phyloP scores from a whole-genome alignment of 2,329 filamentous ascomycete species.

The Colletotrichum limetticola region DNA sequence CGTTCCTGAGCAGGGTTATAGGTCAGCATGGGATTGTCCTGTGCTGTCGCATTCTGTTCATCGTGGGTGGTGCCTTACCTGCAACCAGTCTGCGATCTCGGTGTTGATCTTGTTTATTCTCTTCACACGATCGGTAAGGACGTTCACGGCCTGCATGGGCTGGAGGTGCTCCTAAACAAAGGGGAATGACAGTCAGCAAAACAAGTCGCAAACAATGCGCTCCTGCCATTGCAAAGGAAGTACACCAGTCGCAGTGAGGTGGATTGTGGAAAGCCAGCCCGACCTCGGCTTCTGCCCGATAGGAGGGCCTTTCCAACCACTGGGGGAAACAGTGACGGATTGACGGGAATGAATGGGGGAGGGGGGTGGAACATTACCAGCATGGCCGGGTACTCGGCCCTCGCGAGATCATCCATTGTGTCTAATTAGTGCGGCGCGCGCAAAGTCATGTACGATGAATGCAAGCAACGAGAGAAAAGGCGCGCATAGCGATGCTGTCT shows the following conservation, averaged over 20 bases:
- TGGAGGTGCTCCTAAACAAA: constrained; percentile 77
- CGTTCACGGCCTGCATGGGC: constrained; percentile 82
- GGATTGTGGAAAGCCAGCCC: neutral
- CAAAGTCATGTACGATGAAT: constrained; percentile 33
- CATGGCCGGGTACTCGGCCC: constrained; percentile 93
- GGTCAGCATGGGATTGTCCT: constrained; percentile 25
- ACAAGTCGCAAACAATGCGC: constrained; percentile 31
- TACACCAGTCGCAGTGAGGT: neutral
- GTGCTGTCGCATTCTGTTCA: constrained; percentile 1
- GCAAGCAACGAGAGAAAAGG: constrained; percentile 32
- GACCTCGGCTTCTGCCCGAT: neutral
- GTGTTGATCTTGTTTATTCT: constrained; percentile 86
- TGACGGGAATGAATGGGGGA: neutral
- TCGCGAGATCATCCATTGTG: constrained; percentile 79
- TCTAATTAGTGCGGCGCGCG: constrained; percentile 31
- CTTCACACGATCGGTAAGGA: constrained; percentile 88
- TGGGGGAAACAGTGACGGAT: neutral
- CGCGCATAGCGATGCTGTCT: constrained; percentile 38
- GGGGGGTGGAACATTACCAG: constrained; percentile 70
- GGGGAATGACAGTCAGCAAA: constrained; percentile 33
- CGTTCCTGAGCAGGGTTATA: constrained; percentile 74
- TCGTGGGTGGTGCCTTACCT: constrained; percentile 67
- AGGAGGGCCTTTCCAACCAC: neutral
- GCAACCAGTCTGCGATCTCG: constrained; percentile 96
- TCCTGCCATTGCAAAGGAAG: neutral